phyloP scores from a whole-genome alignment of 306 rosid genomes.

The Corylus avellana region DNA sequence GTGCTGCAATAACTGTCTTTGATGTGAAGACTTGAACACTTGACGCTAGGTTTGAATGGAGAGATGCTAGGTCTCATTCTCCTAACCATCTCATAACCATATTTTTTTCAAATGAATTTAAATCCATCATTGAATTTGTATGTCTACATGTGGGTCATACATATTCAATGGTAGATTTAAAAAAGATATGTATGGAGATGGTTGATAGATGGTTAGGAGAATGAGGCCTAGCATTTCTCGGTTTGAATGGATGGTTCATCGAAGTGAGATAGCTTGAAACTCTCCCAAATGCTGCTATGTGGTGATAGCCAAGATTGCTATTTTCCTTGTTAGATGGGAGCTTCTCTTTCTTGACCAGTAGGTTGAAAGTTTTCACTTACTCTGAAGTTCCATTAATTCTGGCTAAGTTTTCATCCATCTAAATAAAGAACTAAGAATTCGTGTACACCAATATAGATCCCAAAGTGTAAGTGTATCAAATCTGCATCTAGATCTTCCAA shows the following conservation, averaged over 20 bases:
- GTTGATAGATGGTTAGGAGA: too few species aligned
- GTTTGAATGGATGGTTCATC: not conserved
- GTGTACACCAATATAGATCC: not conserved
- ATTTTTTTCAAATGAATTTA: too few species aligned
- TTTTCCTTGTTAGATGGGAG: not conserved
- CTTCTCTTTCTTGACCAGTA: not conserved
- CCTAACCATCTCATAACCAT: too few species aligned
- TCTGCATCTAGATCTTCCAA: not conserved
- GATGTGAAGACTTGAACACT: not conserved
- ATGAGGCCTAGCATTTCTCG: too few species aligned
- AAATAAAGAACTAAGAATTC: too few species aligned
- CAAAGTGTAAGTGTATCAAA: not conserved
- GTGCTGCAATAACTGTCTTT: slow-evolving; percentile 1
- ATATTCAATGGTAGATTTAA: too few species aligned
- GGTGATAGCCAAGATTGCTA: not conserved
- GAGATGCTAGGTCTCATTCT: too few species aligned
- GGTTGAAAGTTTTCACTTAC: not conserved
- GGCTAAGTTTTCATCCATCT: not conserved
- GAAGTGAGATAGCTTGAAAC: not conserved
- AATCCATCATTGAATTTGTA: too few species aligned
- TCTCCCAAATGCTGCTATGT: slow-evolving; percentile 4
- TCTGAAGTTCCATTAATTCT: not conserved
- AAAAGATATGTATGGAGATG: too few species aligned
- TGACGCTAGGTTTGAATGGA: not conserved
- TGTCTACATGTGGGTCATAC: too few species aligned